Conservation (phyloP, 495 filamentous ascomycete species). For the Cryomyces minteri region DNA sequence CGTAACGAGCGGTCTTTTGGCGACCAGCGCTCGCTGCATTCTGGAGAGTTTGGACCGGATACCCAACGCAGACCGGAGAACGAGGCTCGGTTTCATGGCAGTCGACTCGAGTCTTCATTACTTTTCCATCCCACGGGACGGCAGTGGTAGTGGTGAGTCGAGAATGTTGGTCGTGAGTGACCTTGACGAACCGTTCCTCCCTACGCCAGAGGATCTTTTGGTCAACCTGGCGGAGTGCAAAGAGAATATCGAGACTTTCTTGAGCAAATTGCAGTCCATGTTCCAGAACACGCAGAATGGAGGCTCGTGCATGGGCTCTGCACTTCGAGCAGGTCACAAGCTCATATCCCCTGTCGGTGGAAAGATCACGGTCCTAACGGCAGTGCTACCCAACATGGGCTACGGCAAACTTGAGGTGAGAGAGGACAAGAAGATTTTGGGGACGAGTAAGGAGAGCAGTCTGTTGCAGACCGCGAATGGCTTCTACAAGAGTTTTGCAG, state of each 20-base stretch:
- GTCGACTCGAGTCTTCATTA: constrained; percentile 93
- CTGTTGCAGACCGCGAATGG: constrained; percentile 81
- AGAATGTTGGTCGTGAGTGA: constrained; percentile 92
- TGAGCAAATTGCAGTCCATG: constrained; percentile 85
- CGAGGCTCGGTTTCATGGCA: constrained; percentile 83
- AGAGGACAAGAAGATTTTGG: constrained; percentile 91
- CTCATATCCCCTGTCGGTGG: constrained; percentile 84
- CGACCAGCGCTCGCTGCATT: constrained; percentile 85
- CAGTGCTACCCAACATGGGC: constrained; percentile 79
- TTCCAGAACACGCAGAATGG: constrained; percentile 83
- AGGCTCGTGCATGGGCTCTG: constrained; percentile 80
- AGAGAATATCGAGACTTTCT: constrained; percentile 76
- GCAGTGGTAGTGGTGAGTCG: constrained; percentile 60
- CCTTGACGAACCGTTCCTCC: constrained; percentile 91
- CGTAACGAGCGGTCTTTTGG: constrained; percentile 82
- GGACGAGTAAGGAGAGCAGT: constrained; percentile 75
- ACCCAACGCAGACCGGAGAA: constrained; percentile 87
- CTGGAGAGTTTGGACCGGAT: constrained; percentile 91
- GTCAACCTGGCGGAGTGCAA: constrained; percentile 81
- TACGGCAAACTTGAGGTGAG: constrained; percentile 81
- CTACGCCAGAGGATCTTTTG: constrained; percentile 80
- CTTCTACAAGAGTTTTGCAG: constrained; percentile 98
- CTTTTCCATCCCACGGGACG: constrained; percentile 82
- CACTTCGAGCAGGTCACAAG: constrained; percentile 82
- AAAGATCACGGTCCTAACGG: constrained; percentile 80